Percentiles rank a stretch among this genome's conserved stretches.
Conservation (phyloP, 164 flowering plant genomes). For the Tetrastigma voinierianum region DNA sequence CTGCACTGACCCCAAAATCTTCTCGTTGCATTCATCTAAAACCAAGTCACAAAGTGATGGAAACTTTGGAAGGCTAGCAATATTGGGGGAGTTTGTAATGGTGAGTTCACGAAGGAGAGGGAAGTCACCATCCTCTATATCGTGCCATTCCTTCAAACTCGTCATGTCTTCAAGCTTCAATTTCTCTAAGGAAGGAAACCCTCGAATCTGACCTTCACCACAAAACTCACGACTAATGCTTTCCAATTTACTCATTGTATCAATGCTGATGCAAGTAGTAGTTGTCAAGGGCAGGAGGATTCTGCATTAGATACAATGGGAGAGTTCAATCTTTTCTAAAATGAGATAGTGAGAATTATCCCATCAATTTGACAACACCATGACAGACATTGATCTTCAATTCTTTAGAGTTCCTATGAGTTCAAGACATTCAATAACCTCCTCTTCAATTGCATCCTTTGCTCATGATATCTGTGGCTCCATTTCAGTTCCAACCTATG, state of each 20-base stretch:
- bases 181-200: conserved; percentile 9
- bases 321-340: background rate
- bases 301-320: background rate
- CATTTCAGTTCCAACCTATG: conserved; percentile 2
- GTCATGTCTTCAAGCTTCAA: background rate
- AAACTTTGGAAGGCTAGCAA: background rate
- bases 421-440: conserved; percentile 2
- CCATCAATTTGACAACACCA: conserved; percentile 11
- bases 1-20: conserved; percentile 6
- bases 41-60: conserved; percentile 6
- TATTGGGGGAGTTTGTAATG: background rate
- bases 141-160: conserved; percentile 9
- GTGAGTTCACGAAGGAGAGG: conserved; percentile 8
- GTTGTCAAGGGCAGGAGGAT: background rate
- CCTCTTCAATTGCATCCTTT: background rate
- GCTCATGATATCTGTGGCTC: background rate
- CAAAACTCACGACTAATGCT: background rate
- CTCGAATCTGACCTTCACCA: background rate
- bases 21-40: background rate
- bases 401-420: conserved; percentile 10
- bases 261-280: background rate
- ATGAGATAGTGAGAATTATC: conserved; percentile 4
- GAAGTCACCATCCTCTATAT: conserved; percentile 9
- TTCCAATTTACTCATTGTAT: background rate
- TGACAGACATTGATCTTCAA: background rate